Conservation (phyloP, 441 rosid species). For the Euphorbia celastroides region DNA sequence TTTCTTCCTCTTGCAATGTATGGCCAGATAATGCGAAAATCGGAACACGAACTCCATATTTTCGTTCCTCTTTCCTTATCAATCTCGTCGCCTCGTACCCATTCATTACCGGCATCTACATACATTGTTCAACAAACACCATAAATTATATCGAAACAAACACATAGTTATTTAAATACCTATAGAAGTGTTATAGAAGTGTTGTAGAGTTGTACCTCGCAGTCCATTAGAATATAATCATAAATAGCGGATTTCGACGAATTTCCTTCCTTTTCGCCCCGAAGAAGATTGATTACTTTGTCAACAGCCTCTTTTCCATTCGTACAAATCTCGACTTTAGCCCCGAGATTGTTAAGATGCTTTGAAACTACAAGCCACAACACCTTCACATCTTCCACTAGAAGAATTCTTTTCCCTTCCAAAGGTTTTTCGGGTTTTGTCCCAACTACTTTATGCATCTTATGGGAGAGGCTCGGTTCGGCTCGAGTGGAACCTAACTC, state of each 20-base stretch:
- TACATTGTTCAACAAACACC: constrained; percentile 6
- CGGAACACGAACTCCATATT: constrained; percentile 28
- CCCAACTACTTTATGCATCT: neutral
- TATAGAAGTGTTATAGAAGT: neutral
- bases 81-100: constrained; percentile 47
- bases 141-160: neutral
- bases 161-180: neutral
- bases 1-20: constrained; percentile 24
- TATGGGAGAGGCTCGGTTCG: neutral
- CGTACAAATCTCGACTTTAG: constrained; percentile 29
- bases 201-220: constrained; percentile 37
- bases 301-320: constrained; percentile 44
- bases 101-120: constrained; percentile 51
- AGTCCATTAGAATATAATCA: constrained; percentile 52
- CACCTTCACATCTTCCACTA: constrained; percentile 36
- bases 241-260: constrained; percentile 17
- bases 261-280: constrained; percentile 12
- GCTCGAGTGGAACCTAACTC: too few species aligned
- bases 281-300: constrained; percentile 25
- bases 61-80: constrained; percentile 39
- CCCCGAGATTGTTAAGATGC: constrained; percentile 33
- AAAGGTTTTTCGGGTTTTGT: constrained; percentile 17
- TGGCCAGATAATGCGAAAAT: constrained; percentile 49
- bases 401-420: constrained; percentile 37
- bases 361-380: constrained; percentile 13